phyloP scores from a whole-genome alignment of 768 basidiomycete species.

The Coprinopsis marcescibilis region DNA sequence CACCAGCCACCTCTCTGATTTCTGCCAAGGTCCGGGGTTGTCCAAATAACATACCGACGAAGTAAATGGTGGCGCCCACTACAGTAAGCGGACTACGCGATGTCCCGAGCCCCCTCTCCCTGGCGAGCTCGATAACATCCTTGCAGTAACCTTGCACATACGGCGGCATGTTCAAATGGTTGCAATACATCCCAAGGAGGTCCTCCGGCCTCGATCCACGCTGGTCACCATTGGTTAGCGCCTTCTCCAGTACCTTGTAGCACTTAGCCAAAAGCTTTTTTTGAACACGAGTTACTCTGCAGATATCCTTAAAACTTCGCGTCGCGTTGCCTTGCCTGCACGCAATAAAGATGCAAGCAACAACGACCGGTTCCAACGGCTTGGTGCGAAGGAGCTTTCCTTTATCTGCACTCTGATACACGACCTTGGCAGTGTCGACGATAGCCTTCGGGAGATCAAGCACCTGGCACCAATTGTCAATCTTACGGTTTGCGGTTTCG shows the following conservation, averaged over 20 bases:
- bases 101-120: constrained; percentile 83
- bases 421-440: constrained; percentile 92
- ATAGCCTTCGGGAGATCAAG: constrained; percentile 92
- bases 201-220: constrained; percentile 71
- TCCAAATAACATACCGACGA: constrained; percentile 79
- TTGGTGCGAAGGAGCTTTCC: constrained; percentile 90
- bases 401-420: constrained; percentile 96
- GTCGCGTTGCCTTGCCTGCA: constrained; percentile 94
- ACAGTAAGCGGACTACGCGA: constrained; percentile 96
- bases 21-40: constrained; percentile 72
- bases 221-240: constrained; percentile 54
- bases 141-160: constrained; percentile 78
- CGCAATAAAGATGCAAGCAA: constrained; percentile 97
- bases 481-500: constrained; percentile 83
- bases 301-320: constrained; percentile 93
- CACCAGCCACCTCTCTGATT: constrained; percentile 86
- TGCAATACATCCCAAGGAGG: constrained; percentile 86
- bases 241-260: constrained; percentile 82
- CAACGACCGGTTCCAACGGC: constrained; percentile 87
- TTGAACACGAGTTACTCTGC: constrained; percentile 86
- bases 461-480: constrained; percentile 90
- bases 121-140: constrained; percentile 75
- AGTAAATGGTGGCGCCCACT: constrained; percentile 92
- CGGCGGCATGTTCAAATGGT: constrained; percentile 80
- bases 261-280: constrained; percentile 96